Base-by-base conservation (phyloP, 495 filamentous ascomycete species). In the Penicillium cosmopolitanum region DNA sequence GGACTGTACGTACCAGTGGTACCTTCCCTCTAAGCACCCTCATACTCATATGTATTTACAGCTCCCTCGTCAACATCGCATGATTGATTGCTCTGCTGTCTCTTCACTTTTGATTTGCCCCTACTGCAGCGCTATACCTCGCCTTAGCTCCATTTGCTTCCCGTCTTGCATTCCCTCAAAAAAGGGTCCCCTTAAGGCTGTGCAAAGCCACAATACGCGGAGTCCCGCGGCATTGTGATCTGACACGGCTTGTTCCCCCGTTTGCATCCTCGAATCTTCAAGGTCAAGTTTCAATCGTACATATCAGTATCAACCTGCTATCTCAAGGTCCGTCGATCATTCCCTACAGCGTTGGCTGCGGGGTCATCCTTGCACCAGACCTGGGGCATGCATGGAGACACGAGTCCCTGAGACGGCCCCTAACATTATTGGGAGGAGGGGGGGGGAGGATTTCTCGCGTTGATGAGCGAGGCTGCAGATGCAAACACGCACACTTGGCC, bases 301-400 rank as follows among this genome's bases (percentile, higher is more conserved):
- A 8, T 7, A 8, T 31, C 28, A 1, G 31, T 34, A 50, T 56
- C 42, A 48, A 31, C 50, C 40, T 63, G 6, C 15, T 18, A 6
- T 46, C 31, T 16, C 56, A 55, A 28, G 36, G 57, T 53, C 48
- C 55, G 64, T 64, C 62, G 50, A 59, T 62, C 62, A 53, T 62
- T 64, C 36, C 19, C 48, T 64, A 21, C 25, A 21, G 59, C 54
- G 54, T 61, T 42, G 57, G 50, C 65, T 70, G 67, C 65, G 67
- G 67, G 67, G 67, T 70, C 38, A 64, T 68, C 58, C 65, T 66
- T 62, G 53, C 56, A 18, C 21, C 42, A 62, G 33, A 56, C 55
- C 58, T 68, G 53, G 57, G 57, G 40, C 51, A 57, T 66, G 61
- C 64, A 62, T 59, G 56, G 51, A 43, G 55, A 64, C 60, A 61